A percentile compares a stretch with the other conserved stretches of the same genome.
These are phyloP conservation scores for Trichoderma sp. DNA, from an alignment of 2,329 filamentous ascomycete genomes.

Conservation along the genomic window DNA sequence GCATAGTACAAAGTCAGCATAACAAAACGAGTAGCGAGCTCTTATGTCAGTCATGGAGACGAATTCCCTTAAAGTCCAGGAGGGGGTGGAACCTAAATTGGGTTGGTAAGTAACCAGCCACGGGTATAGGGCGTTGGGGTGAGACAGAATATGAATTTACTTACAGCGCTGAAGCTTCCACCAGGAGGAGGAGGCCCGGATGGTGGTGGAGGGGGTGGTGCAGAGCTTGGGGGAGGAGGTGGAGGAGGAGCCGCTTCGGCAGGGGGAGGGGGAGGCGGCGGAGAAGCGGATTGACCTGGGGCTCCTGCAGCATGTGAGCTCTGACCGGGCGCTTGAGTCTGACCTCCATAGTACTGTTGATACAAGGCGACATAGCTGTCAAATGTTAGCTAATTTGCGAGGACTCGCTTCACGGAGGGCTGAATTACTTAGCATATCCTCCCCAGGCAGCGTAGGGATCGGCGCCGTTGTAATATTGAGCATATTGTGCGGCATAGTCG, in stretches of 20 bases:
- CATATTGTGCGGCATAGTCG: slow-evolving; percentile 79
- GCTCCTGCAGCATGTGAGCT: slow-evolving; percentile 40
- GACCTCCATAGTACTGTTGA: slow-evolving; percentile 63
- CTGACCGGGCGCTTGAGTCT: slow-evolving; percentile 44
- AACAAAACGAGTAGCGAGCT: slow-evolving; percentile 19
- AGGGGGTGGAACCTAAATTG: slow-evolving; percentile 52
- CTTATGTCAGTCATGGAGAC: slow-evolving; percentile 17
- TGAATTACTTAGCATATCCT: slow-evolving; percentile 71
- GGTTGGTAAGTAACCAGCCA: slow-evolving; percentile 14
- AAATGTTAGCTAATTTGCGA: neutral
- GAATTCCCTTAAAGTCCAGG: slow-evolving; percentile 45
- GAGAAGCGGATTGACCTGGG: slow-evolving; percentile 46
- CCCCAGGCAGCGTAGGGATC: slow-evolving; percentile 92
- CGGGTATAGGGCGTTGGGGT: no score
- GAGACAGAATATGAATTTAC: slow-evolving; percentile 28
- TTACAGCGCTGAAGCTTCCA: slow-evolving; percentile 62
- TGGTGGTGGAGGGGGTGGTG: slow-evolving; percentile 54
- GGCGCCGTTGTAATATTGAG: slow-evolving; percentile 70
- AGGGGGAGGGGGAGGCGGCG: slow-evolving; percentile 58
- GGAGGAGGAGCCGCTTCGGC: slow-evolving; percentile 62
- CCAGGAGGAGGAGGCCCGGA: slow-evolving; percentile 43
- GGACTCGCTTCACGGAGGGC: neutral
- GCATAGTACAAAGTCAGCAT: slow-evolving; percentile 20
- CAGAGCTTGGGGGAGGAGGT: slow-evolving; percentile 53
- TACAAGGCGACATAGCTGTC: slow-evolving; percentile 66